Percentiles rank a stretch among this genome's conserved stretches.
phyloP scores from a whole-genome alignment of 352 stramenopile species.

The Phytophthora macrochlamydospora region DNA sequence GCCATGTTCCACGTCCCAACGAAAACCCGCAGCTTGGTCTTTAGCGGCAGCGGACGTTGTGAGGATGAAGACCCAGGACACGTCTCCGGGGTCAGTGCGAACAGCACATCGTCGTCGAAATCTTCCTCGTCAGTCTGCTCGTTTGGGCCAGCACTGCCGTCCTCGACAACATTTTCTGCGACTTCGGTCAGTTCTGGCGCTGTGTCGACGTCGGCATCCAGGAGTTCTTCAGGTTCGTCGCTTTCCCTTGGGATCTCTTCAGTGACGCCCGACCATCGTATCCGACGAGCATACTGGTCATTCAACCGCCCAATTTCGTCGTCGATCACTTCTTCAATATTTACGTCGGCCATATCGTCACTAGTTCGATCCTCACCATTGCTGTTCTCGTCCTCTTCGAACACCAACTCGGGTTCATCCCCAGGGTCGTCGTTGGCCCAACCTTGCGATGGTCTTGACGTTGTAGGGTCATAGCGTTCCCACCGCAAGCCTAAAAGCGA shows the following conservation, averaged over 20 bases:
- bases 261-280: not conserved
- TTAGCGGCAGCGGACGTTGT: conserved; percentile 3
- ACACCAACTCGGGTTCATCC: conserved; percentile 17
- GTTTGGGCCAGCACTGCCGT: not conserved
- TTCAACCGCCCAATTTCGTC: conserved; percentile 19
- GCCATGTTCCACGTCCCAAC: conserved; percentile 82
- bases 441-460: conserved; percentile 21
- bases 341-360: conserved; percentile 11
- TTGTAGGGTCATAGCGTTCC: conserved; percentile 16
- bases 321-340: conserved; percentile 28
- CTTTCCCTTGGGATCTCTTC: too few relatives aligned
- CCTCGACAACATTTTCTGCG: not conserved
- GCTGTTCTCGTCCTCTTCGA: conserved; percentile 17
- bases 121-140: conserved; percentile 21
- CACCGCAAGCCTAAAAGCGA: conserved; percentile 22
- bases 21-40: conserved; percentile 55
- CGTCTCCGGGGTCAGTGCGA: conserved; percentile 38
- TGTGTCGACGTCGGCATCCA: not conserved
- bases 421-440: conserved; percentile 27
- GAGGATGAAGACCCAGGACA: conserved; percentile 24
- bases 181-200: not conserved
- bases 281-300: not conserved
- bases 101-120: conserved; percentile 32
- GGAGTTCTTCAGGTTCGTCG: not conserved
- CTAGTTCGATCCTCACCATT: conserved; percentile 3